Percentiles rank a stretch among this genome's conserved stretches.
Evolutionary conservation across 805 yeast species (phyloP).

Genomic region (Ogataea corticis): DNA sequence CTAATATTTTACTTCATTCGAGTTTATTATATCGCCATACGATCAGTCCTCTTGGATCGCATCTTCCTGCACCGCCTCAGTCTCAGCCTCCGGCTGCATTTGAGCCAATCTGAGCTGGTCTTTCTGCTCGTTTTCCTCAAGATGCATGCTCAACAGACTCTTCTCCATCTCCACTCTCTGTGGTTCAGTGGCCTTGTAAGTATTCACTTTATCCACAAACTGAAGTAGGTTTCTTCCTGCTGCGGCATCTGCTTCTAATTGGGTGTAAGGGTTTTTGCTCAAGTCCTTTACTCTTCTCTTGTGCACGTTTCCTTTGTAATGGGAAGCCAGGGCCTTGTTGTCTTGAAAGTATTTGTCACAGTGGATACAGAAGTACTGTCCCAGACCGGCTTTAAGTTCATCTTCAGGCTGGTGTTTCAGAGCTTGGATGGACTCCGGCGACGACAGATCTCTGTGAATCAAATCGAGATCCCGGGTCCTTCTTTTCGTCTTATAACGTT

Average conservation of each 20-base stretch:
- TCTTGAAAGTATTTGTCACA: constrained; percentile 92
- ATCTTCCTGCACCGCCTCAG: too few species aligned
- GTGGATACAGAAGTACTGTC: constrained; percentile 90
- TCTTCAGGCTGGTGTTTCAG: constrained; percentile 83
- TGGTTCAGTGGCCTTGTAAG: constrained; percentile 51
- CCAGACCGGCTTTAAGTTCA: constrained; percentile 90
- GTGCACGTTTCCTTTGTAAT: constrained; percentile 75
- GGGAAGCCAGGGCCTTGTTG: constrained; percentile 69
- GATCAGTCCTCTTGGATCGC: constrained; percentile 3
- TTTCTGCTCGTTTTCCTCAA: constrained; percentile 34
- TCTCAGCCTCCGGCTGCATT: constrained; percentile 20
- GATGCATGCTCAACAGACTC: constrained; percentile 26
- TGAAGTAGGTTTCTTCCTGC: constrained; percentile 73
- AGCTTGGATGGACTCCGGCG: constrained; percentile 59
- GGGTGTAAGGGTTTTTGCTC: constrained; percentile 79
- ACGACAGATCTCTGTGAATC: constrained; percentile 71
- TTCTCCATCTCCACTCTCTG: constrained; percentile 47
- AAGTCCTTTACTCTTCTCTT: constrained; percentile 81
- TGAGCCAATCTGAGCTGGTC: constrained; percentile 31
- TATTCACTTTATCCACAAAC: constrained; percentile 63
- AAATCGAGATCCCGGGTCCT: constrained; percentile 82
- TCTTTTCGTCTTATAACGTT: constrained; percentile 87
- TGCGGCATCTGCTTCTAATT: constrained; percentile 89
- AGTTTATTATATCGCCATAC: constrained; percentile 9
- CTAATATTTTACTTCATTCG: too few species aligned